phyloP scores from a whole-genome alignment of 345 rosid species.

The Moricandia moricandioides region DNA sequence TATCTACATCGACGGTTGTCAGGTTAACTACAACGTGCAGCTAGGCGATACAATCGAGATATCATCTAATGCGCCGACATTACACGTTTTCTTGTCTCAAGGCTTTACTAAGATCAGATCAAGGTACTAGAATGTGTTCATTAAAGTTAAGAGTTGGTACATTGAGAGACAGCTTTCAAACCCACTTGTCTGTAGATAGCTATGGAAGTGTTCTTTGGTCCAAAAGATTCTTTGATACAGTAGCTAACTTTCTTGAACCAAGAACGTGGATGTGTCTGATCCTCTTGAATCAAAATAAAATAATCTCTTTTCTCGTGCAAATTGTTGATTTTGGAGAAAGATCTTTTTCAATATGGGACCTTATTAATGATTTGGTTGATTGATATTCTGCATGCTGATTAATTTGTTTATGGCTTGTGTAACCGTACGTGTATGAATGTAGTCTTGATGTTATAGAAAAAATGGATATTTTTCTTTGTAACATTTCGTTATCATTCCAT shows the following conservation, averaged over 20 bases:
- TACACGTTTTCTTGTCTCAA: constrained; percentile 63
- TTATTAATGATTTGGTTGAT: constrained; percentile 25
- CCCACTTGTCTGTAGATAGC: constrained; percentile 28
- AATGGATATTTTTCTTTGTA: neutral
- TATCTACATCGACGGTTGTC: constrained; percentile 77
- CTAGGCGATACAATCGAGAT: constrained; percentile 58
- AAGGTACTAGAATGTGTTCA: constrained; percentile 27
- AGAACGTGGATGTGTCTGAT: constrained; percentile 29
- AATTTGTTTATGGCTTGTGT: constrained; percentile 11
- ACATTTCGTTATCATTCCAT: neutral
- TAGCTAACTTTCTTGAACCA: constrained; percentile 25
- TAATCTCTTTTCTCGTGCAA: constrained; percentile 11
- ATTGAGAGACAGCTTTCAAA: neutral
- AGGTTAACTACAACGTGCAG: constrained; percentile 46
- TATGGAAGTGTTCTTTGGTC: constrained; percentile 21
- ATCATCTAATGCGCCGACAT: constrained; percentile 63
- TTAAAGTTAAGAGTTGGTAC: constrained; percentile 19
- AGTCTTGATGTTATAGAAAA: neutral
- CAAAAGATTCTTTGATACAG: constrained; percentile 29
- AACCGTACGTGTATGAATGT: constrained; percentile 4
- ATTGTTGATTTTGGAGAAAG: constrained; percentile 21
- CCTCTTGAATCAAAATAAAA: constrained; percentile 21
- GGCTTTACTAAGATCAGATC: constrained; percentile 19
- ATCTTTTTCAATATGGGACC: constrained; percentile 27
- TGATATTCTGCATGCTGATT: neutral